Evolutionary conservation across 176 grass and related monocot species (phyloP).

Genomic region (Coix lacrymajobi): DNA sequence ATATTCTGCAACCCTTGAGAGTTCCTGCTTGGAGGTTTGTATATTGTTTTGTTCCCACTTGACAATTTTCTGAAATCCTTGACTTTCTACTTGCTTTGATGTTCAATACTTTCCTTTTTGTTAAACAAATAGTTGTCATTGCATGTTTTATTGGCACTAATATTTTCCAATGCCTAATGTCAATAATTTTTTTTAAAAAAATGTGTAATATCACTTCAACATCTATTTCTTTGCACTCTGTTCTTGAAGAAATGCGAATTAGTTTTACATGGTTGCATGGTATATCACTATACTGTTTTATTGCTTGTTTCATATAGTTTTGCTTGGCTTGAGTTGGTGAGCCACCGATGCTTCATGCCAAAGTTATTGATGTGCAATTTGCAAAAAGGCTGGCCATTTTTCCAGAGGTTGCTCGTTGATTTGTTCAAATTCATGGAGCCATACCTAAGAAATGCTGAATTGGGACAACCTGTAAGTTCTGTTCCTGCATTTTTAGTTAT

Average conservation of each 20-base stretch:
- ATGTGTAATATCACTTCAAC: not conserved
- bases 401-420: conserved; percentile 89
- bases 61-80: not conserved
- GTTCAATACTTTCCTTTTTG: not conserved
- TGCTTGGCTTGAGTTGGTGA: conserved; percentile 97
- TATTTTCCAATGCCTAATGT: not conserved
- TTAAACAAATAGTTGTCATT: not conserved
- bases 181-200: not conserved
- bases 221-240: not conserved
- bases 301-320: conserved; percentile 46
- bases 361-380: conserved; percentile 78
- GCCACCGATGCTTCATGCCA: conserved; percentile 91
- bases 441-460: conserved; percentile 84
- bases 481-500: conserved; percentile 13
- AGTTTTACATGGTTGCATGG: not conserved
- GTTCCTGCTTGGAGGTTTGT: conserved; percentile 53
- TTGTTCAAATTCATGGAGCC: conserved; percentile 99
- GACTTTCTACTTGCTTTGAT: not conserved
- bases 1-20: conserved; percentile 45
- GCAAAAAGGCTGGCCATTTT: conserved; percentile 88
- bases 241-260: not conserved
- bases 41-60: not conserved
- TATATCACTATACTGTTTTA: not conserved
- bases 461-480: conserved; percentile 66
- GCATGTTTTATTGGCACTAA: not conserved